Evolutionary conservation across 139 green algal species (phyloP).

Genomic region (Chlamydomonas incerta): DNA sequence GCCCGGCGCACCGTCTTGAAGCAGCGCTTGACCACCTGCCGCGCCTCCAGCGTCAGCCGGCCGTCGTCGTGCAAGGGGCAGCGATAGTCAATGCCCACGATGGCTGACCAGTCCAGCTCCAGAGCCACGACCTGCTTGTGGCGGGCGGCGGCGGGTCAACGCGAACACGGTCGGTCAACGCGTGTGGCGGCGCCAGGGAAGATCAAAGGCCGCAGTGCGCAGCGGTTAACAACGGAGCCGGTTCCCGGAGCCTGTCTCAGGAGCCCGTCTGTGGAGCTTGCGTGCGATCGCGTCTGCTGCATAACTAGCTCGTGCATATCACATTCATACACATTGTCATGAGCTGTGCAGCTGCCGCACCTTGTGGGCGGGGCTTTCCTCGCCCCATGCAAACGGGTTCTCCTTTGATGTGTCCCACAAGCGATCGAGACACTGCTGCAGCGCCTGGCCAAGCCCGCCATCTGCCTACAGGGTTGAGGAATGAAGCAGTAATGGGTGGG

Average conservation of each 20-base stretch:
- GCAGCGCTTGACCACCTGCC: slow-evolving; percentile 64
- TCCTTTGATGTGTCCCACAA: slow-evolving; percentile 15
- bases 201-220: no score
- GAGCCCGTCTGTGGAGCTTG: no score
- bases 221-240: no score
- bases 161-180: no score
- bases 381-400: slow-evolving; percentile 20
- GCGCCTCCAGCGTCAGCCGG: slow-evolving; percentile 72
- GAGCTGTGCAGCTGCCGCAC: background rate
- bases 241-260: no score
- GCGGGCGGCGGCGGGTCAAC: no score
- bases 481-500: no score
- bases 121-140: slow-evolving; percentile 38
- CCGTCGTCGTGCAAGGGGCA: slow-evolving; percentile 69
- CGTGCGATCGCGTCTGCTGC: no score
- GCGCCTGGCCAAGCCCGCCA: slow-evolving; percentile 1
- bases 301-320: no score
- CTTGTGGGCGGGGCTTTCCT: slow-evolving; percentile 6
- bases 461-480: no score
- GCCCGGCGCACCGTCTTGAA: slow-evolving; percentile 62
- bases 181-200: no score
- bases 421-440: background rate
- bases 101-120: slow-evolving; percentile 39
- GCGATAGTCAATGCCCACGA: slow-evolving; percentile 65
- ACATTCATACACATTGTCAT: no score